Base-by-base conservation (phyloP, 1,284 basidiomycete species). In the Exsudoporus floridanus region DNA sequence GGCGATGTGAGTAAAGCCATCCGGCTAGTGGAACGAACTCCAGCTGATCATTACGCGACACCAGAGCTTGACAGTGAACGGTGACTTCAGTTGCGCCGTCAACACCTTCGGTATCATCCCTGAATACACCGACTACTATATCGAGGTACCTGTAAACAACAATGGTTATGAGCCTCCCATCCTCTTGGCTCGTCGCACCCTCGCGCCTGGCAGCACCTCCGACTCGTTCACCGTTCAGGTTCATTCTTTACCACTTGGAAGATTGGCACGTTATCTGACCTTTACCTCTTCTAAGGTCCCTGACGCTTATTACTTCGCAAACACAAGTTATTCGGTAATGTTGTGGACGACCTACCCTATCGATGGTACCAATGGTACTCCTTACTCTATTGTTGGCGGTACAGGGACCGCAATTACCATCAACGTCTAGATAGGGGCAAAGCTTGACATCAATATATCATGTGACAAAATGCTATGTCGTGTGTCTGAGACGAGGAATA, bases 131-230 rank as follows among this genome's bases (percentile, higher is more conserved):
- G 67, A 69, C 52, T 69, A 71, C 51, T 71, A 72, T 30, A 64
- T 69, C n/a, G 64, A 66, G 41, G 70, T 70, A 14, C 56, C 67
- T 4, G 46, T 34, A 28, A 64, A 67, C 41, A 69, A 69, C 58
- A 69, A 64, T 21, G 67, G 70, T 14, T 2, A 64, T 33, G 70
- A 69, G 25, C 64, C 70, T 33, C 62, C 62, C 5, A 64, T 72
- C 52, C 65, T 69, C 31, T 46, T 69, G 39, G 48, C 52, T n/a
- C 67, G 69, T 47, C 53, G 52, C 16, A 59, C 53, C 19, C 49
- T 61, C 28, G 2, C 40, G 9, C 7, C 50, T 5, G 55, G 53
- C 6, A 48, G 27, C 7, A 62, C 39, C 19, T 42, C 53, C 0
- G 52, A 67, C 21, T 42, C 47, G 27, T 63, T 67, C 46, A 61